phyloP scores from a whole-genome alignment of 2,329 filamentous ascomycete species.

The Beauveria pseudobassiana region DNA sequence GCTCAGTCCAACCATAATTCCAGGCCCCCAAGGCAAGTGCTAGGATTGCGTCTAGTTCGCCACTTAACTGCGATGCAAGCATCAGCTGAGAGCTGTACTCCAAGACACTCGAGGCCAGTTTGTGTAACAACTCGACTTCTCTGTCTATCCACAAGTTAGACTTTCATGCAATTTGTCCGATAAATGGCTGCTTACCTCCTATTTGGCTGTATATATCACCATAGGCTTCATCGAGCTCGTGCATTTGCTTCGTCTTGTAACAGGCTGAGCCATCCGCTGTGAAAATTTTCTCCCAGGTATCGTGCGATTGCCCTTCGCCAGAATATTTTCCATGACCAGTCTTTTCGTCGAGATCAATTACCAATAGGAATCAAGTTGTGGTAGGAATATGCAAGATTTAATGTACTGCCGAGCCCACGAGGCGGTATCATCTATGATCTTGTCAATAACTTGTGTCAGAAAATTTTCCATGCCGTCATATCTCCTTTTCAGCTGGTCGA shows the following conservation, averaged over 20 bases:
- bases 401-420: slow-evolving; percentile 45
- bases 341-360: slow-evolving; percentile 47
- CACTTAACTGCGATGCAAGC: slow-evolving; percentile 69
- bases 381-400: slow-evolving; percentile 79
- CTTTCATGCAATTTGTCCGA: background rate
- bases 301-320: slow-evolving; percentile 47
- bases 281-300: slow-evolving; percentile 73
- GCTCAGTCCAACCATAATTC: slow-evolving; percentile 63
- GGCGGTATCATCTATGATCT: slow-evolving; percentile 58
- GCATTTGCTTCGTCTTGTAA: slow-evolving; percentile 81
- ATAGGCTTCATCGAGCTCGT: slow-evolving; percentile 68
- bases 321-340: slow-evolving; percentile 55
- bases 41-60: slow-evolving; percentile 78
- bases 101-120: slow-evolving; percentile 63
- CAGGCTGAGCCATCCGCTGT: slow-evolving; percentile 63
- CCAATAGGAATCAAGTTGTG: slow-evolving; percentile 82
- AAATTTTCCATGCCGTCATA: slow-evolving; percentile 74
- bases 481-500: slow-evolving; percentile 70
- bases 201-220: slow-evolving; percentile 84
- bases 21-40: slow-evolving; percentile 72
- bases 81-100: slow-evolving; percentile 59
- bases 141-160: slow-evolving; percentile 47
- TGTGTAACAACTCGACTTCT: slow-evolving; percentile 83
- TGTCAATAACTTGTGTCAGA: slow-evolving; percentile 57
- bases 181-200: slow-evolving; percentile 48